Base-by-base conservation (phyloP, 352 stramenopile genomes). In the Pythium periplocum region DNA sequence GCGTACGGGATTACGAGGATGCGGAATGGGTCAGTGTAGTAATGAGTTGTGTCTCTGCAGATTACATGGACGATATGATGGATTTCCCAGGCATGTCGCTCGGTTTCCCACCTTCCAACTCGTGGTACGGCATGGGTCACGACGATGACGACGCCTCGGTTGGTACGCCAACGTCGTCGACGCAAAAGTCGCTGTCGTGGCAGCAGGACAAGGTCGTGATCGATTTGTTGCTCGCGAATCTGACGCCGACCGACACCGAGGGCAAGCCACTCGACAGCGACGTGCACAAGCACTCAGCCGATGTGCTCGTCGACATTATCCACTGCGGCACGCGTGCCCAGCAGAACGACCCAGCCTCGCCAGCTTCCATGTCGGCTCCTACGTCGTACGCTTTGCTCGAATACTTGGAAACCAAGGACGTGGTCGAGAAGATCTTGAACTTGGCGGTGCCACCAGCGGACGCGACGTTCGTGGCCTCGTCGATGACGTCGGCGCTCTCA, bases 61-160 rank as follows among this genome's bases (percentile, higher is more conserved):
- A 93, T 55, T 91, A 87, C 60, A 83, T 91, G 77, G 83, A 92
- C 62, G 83, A 90, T 50, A 81, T 77, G 49, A 90, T 94, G 79
- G 83, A 94, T 45, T 94, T 92, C 47, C 77, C 81, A 0, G 81
- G 79, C 34, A 86, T 87, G 68, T 80, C 73, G n/a, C 76, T 88
- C 48, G 75, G 70, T 26, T 88, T 87, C 54, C 75, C 81, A 10
- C 71, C 77, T 4, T 84, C 78, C 2, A 90, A 90, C 57, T 73
- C 74, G 32, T 92, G 79, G 75, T 90, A 90, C 57, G 72, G 69
- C 32, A 53, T 44, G 11, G 78, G 70, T 46, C 67, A 75, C 26
- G 79, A 90, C 34, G 83, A 93, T 8, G 83, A 94, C 47, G 78
- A 90, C n/a, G 70, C 57, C 36, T 65, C 77, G 45, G 73, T 75